These are phyloP conservation scores for Medicago ruthenica DNA, from an alignment of 306 rosid species.

Conservation along the genomic window DNA sequence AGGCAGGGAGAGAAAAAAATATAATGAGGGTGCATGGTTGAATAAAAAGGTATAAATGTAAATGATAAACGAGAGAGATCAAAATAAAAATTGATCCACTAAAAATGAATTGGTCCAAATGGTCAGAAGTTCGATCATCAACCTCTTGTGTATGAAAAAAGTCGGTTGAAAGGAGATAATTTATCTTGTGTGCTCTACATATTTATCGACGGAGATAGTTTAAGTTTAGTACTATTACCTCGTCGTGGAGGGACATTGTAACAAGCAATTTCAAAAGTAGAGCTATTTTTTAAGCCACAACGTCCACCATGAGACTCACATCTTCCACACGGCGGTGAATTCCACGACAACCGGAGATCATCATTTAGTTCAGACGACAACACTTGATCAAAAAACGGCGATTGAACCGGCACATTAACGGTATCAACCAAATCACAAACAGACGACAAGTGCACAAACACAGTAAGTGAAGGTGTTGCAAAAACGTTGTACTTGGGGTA, in stretches of 20 bases:
- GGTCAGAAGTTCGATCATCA: too few species aligned
- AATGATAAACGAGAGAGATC: too few species aligned
- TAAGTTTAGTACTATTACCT: conserved; percentile 39
- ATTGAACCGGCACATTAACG: conserved; percentile 58
- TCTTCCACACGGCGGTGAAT: conserved; percentile 61
- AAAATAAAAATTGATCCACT: too few species aligned
- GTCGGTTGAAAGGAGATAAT: too few species aligned
- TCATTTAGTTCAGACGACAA: conserved; percentile 51
- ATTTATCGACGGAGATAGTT: too few species aligned
- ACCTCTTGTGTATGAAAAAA: too few species aligned
- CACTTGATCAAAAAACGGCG: conserved; percentile 41
- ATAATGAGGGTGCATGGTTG: too few species aligned
- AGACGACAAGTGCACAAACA: conserved; percentile 36
- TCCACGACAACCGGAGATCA: conserved; percentile 63
- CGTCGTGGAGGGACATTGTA: conserved; percentile 41
- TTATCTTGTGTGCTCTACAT: too few species aligned
- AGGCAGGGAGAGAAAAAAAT: too few species aligned
- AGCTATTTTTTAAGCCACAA: conserved; percentile 54
- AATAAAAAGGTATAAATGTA: too few species aligned
- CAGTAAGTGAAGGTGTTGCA: conserved; percentile 55
- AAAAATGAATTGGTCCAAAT: too few species aligned
- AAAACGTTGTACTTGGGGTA: conserved; percentile 43
- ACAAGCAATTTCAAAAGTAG: conserved; percentile 54
- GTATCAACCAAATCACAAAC: conserved; percentile 44
- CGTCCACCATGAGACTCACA: conserved; percentile 67